Evolutionary conservation across 2,329 filamentous ascomycete genomes (phyloP), one percentile per base, ranked within the genome.

Genomic region (Fusarium sp.): DNA sequence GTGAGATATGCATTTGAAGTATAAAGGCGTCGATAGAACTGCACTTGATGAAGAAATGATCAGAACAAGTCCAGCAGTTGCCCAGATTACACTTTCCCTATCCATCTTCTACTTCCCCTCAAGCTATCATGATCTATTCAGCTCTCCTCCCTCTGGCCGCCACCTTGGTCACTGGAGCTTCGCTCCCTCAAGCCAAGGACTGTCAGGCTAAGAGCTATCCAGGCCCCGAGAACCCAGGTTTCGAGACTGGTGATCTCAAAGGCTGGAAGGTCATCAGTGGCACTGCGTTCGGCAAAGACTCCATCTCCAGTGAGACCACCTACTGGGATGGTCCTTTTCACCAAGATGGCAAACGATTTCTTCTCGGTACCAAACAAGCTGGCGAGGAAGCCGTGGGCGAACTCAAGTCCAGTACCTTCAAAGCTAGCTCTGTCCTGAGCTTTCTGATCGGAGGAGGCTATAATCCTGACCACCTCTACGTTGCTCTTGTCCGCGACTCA

Each of bases 361-460:
- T 77, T 45, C 66, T 67, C 65, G 75, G 75, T 39, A 62, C 49
- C 46, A 58, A 66, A 5, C 56, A 75, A 37, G 48, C 67, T 22
- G 75, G 75, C n/a, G 75, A 77, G 33, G 7, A 64, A 19, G 72
- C 72, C 26, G 63, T 72, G 20, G 75, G 75, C 26, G 51, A 71
- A 43, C 55, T 77, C n/a, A 63, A 60, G 47, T 76, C 75, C n/a
- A 67, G 57, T 47, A 64, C 70, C 6, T 77, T 77, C 65, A 55
- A 47, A 48, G 75, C 74, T n/a, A 71, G 67, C 37, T 73, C 68
- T 17, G 68, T 68, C 50, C 54, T 76, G 67, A 76, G 75, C 52
- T 77, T 77, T 56, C 67, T 76, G 24, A 48, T 77, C 40, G 67
- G 74, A 44, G 75, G 75, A 13, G 75, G 75, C n/a, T 76, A 75